Evolutionary conservation across 2,329 filamentous ascomycete genomes (phyloP).

Genomic region (Diaporthe longicolla): DNA sequence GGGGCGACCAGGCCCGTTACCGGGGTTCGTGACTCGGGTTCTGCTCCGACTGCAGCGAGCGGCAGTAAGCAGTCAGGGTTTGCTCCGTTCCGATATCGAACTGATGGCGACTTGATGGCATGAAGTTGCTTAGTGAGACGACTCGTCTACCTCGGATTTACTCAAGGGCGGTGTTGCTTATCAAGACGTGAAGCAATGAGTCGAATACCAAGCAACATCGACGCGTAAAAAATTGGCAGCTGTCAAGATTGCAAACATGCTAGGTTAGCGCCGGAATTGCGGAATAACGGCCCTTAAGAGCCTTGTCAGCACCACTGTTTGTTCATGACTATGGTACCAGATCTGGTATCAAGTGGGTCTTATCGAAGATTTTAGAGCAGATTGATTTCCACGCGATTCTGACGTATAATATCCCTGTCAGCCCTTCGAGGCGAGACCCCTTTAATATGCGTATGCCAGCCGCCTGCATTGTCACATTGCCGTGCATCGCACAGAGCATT

Average conservation of each 20-base stretch:
- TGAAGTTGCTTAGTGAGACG: neutral
- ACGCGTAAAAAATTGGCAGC: constrained; percentile 6
- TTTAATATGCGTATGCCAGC: neutral
- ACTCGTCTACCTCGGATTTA: neutral
- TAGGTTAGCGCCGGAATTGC: constrained; percentile 19
- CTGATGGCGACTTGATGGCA: neutral
- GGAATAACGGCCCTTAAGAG: constrained; percentile 13
- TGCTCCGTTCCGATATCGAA: constrained; percentile 1
- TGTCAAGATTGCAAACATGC: constrained; percentile 1
- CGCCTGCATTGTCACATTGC: neutral
- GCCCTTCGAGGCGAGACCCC: neutral
- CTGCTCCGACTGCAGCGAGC: neutral
- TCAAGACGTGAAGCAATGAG: neutral
- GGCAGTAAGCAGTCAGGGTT: neutral
- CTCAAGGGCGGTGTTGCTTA: neutral
- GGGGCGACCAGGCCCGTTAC: neutral
- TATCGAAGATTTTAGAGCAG: constrained; percentile 6
- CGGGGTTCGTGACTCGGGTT: constrained; percentile 20
- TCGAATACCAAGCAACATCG: neutral
- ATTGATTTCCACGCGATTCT: constrained; percentile 9
- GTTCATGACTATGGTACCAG: constrained; percentile 1
- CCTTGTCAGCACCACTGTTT: constrained; percentile 13
- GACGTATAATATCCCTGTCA: constrained; percentile 6
- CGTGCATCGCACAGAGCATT: neutral
- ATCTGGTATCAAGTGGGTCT: constrained; percentile 13